Base-by-base conservation (phyloP, 2,329 filamentous ascomycete genomes). In the Colletotrichum sp. region DNA sequence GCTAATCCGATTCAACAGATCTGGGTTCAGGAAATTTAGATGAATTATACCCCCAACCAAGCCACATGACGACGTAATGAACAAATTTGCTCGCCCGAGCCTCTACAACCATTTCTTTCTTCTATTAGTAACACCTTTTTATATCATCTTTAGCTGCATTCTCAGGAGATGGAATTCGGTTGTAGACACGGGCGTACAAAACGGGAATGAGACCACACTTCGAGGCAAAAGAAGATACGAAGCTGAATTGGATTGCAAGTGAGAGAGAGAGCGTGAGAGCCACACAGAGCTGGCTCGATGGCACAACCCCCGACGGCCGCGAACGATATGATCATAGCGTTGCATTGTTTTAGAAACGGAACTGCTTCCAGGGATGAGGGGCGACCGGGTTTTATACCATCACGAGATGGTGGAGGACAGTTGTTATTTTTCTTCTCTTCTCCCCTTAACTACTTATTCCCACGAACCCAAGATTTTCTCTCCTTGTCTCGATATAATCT, bases 11-110 rank as follows among this genome's bases (percentile, higher is more conserved):
- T 63, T 6, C 55, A 61, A 9, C 79, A 89, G 88, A 85, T 90
- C 82, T 89, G 87, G 88, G 84, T 89, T 79, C 84, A 87, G 81
- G 85, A 86, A 79, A 78, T 85, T 80, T 57, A 90, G 89, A 77
- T 87, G 67, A 71, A 71, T 57, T 75, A 78, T 78, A 78, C 77
- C 76, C 75, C 68, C 69, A 61, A 66, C 60, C 68, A 78, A 71
- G 66, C 75, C 72, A 60, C 25, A 36, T 77, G 72, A 78, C 76
- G 77, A 78, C 86, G 27, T 81, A 82, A 59, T 86, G 48, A 84
- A n/a, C 34, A 65, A 25, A 67, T 25, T 28, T 61, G 64, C 71
- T 76, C 59, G 67, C 66, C 48, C 60, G 69, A 70, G 55, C 70
- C 68, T 59, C 66, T 68, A 61, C 66, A 71, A 39, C 61, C 74